Evolutionary conservation across 495 filamentous ascomycete genomes (phyloP).

Genomic region (Penicillium ucsense): DNA sequence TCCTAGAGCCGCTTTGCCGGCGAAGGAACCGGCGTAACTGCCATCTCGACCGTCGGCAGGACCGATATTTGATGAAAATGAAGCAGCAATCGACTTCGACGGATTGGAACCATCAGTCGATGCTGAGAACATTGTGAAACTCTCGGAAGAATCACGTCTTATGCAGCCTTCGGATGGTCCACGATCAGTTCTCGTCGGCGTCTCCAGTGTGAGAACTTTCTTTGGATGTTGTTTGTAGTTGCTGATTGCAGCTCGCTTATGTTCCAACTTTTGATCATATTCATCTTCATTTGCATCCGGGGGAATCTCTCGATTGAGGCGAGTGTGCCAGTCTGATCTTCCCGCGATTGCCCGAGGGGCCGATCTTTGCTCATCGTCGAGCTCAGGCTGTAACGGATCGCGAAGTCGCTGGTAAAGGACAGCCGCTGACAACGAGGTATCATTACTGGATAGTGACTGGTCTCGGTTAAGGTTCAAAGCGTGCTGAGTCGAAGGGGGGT

Average conservation of each 20-base stretch:
- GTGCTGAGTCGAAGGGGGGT: conserved; percentile 8
- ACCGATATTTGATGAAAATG: conserved; percentile 26
- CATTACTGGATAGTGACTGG: conserved; percentile 22
- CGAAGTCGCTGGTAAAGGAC: conserved; percentile 12
- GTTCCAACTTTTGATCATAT: conserved; percentile 34
- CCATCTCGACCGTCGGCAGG: conserved; percentile 10
- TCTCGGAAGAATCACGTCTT: conserved; percentile 69
- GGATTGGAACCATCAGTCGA: conserved; percentile 54
- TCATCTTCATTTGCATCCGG: conserved; percentile 30
- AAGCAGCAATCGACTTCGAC: conserved; percentile 34
- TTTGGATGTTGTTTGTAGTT: conserved; percentile 38
- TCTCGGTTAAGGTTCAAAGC: conserved; percentile 13
- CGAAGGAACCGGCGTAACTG: conserved; percentile 8
- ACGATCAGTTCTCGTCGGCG: conserved; percentile 22
- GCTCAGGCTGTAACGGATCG: conserved; percentile 13
- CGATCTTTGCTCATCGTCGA: conserved; percentile 30
- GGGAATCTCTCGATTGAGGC: conserved; percentile 15
- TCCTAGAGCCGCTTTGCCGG: conserved; percentile 1
- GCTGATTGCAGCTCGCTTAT: conserved; percentile 34
- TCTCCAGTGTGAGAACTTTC: conserved; percentile 34
- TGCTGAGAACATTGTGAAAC: conserved; percentile 74
- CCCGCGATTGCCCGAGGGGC: conserved; percentile 37
- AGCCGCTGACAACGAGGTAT: conserved; percentile 8
- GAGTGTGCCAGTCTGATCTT: conserved; percentile 31
- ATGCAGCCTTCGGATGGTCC: conserved; percentile 34